Conservation (phyloP, 139 green algal species). For the Haematococcus sp. region DNA sequence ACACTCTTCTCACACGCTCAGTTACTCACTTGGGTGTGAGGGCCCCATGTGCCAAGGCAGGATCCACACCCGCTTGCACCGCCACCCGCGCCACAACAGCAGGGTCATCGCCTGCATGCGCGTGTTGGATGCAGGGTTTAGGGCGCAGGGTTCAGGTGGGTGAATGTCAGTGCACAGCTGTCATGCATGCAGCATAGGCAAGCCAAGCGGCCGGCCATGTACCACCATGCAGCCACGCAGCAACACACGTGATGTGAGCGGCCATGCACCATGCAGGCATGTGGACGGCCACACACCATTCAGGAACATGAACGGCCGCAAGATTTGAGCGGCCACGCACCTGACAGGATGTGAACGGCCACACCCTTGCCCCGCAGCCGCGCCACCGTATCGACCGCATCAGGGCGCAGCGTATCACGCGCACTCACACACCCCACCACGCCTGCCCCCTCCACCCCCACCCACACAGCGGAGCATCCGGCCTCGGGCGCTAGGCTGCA, state of each 20-base stretch:
- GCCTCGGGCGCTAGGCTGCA: slow-evolving; percentile 22
- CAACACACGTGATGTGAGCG: slow-evolving; percentile 66
- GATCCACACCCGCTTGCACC: slow-evolving; percentile 48
- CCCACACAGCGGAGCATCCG: slow-evolving; percentile 48
- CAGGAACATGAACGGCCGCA: no score
- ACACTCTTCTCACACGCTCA: no score
- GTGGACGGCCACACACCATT: background rate
- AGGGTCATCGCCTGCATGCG: slow-evolving; percentile 53
- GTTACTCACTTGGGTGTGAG: slow-evolving; percentile 2
- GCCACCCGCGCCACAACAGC: slow-evolving; percentile 51
- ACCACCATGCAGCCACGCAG: no score
- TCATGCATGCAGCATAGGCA: no score
- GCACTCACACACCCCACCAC: slow-evolving; percentile 66
- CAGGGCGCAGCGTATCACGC: slow-evolving; percentile 65
- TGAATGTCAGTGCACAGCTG: no score
- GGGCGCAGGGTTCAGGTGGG: no score
- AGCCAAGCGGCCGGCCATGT: no score
- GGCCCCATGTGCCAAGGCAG: slow-evolving; percentile 3
- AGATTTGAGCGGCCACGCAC: slow-evolving; percentile 49
- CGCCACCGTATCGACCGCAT: slow-evolving; percentile 57
- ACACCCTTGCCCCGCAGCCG: slow-evolving; percentile 61
- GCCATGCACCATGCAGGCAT: background rate
- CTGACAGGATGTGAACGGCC: slow-evolving; percentile 5
- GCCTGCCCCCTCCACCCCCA: slow-evolving; percentile 58
- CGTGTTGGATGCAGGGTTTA: no score